phyloP scores from a whole-genome alignment of 2,329 filamentous ascomycete species.

The Helminthosporium solani region DNA sequence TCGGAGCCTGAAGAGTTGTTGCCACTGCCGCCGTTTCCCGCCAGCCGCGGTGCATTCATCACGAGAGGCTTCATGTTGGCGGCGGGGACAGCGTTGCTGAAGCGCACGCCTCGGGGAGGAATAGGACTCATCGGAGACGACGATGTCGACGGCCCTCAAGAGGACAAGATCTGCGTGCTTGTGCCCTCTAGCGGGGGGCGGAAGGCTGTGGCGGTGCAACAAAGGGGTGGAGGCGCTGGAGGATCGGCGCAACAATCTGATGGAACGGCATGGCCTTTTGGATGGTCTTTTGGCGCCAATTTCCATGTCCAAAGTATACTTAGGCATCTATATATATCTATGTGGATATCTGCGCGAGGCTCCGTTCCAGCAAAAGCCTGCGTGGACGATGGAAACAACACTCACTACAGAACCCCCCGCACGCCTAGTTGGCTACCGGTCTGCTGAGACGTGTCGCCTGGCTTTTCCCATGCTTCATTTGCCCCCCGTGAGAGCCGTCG shows the following conservation, averaged over 20 bases:
- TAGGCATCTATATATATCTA: no score
- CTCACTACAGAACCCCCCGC: not conserved
- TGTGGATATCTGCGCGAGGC: no score
- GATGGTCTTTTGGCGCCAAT: no score
- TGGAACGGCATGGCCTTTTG: no score
- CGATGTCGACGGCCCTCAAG: slow-evolving; percentile 4
- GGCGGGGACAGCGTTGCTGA: slow-evolving; percentile 17
- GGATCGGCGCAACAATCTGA: no score
- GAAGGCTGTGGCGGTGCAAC: not conserved
- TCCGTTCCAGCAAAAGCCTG: not conserved
- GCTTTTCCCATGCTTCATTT: no score
- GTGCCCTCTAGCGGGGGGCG: not conserved
- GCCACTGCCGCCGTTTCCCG: no score
- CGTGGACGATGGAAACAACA: not conserved
- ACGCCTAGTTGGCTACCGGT: no score
- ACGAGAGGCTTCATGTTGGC: slow-evolving; percentile 32
- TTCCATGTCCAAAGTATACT: no score
- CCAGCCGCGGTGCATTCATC: slow-evolving; percentile 31
- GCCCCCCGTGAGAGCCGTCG: no score
- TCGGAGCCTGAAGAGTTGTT: slow-evolving; percentile 53
- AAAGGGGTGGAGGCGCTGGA: not conserved
- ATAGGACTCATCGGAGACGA: slow-evolving; percentile 17
- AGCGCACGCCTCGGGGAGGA: slow-evolving; percentile 29
- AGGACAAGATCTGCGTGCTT: slow-evolving; percentile 7
- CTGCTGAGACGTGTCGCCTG: no score